These are phyloP conservation scores for Letharia columbiana DNA, from an alignment of 495 filamentous ascomycete genomes.

Conservation along the genomic window DNA sequence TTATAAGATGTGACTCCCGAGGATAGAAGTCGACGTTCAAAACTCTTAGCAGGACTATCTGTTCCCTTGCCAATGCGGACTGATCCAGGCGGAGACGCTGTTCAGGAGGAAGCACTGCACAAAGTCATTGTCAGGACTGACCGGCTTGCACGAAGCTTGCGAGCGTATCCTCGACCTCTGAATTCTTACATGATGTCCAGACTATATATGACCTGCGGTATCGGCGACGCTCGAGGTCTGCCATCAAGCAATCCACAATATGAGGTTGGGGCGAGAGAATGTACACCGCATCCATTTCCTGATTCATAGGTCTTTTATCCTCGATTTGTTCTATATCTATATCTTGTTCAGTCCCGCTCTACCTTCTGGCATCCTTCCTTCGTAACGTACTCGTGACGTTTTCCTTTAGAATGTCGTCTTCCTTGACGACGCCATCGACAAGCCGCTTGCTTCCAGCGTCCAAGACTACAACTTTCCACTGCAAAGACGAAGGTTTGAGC, in stretches of 20 bases:
- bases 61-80: constrained; percentile 52
- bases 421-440: constrained; percentile 77
- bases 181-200: constrained; percentile 67
- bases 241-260: constrained; percentile 86
- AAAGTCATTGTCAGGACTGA: not conserved
- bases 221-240: constrained; percentile 74
- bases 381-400: constrained; percentile 77
- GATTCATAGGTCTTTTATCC: constrained; percentile 66
- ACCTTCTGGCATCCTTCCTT: not conserved
- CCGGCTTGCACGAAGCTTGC: not conserved
- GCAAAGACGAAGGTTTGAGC: constrained; percentile 24
- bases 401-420: constrained; percentile 91
- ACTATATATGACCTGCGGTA: constrained; percentile 69
- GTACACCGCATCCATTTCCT: constrained; percentile 88
- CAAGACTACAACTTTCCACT: constrained; percentile 95
- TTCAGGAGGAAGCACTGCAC: constrained; percentile 46
- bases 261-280: constrained; percentile 74
- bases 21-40: constrained; percentile 83
- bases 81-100: constrained; percentile 49
- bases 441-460: constrained; percentile 72
- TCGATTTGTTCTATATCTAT: constrained; percentile 90
- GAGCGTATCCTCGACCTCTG: not conserved
- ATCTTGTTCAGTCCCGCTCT: constrained; percentile 16
- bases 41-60: constrained; percentile 62
- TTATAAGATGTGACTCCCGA: constrained; percentile 82